phyloP scores from a whole-genome alignment of 129 eudicot genomes.

The Kitagawia praeruptora region DNA sequence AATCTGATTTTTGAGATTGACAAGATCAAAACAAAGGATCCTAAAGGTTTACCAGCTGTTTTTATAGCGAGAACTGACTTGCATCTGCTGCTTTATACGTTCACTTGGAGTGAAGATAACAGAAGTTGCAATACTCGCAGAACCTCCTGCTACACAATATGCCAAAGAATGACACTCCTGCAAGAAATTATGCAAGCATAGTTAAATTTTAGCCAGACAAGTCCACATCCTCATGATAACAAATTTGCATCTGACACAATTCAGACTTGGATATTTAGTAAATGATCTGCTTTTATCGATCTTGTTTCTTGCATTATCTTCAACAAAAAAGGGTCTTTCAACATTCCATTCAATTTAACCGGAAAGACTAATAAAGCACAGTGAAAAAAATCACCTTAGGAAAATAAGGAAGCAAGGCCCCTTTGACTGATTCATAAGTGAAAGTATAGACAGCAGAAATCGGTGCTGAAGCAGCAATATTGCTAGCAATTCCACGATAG shows the following conservation, averaged over 20 bases:
- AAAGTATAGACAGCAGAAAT: constrained; percentile 93
- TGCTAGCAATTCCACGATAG: constrained; percentile 86
- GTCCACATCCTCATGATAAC: neutral
- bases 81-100: constrained; percentile 96
- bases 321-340: neutral
- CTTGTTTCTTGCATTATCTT: neutral
- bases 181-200: neutral
- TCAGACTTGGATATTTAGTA: neutral
- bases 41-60: constrained; percentile 66
- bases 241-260: neutral
- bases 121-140: constrained; percentile 96
- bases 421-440: constrained; percentile 91
- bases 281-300: neutral
- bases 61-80: constrained; percentile 70
- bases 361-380: neutral
- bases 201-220: neutral
- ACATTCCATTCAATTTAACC: neutral
- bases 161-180: constrained; percentile 90
- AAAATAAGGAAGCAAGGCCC: constrained; percentile 68
- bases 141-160: constrained; percentile 86
- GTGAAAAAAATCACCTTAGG: constrained; percentile 43
- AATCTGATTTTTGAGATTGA: neutral
- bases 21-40: constrained; percentile 4
- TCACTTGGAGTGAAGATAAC: constrained; percentile 95
- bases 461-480: constrained; percentile 88